Percentiles rank a stretch among this genome's conserved stretches.
Evolutionary conservation across 768 basidiomycete genomes (phyloP).

Genomic region (Rhizopogon rudus): DNA sequence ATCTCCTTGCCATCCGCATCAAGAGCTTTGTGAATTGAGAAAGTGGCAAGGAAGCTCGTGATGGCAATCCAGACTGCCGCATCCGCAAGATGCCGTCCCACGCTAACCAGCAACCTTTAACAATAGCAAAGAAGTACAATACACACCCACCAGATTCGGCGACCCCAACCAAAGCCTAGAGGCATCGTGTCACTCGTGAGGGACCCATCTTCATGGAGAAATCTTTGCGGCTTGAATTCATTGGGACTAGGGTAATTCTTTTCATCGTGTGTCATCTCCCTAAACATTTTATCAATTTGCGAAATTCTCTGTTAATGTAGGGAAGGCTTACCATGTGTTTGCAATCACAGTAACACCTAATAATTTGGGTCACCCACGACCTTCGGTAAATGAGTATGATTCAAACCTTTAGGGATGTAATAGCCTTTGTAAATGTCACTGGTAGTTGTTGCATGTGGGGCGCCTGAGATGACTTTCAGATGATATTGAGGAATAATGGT

Average conservation of each 20-base stretch:
- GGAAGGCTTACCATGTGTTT: not conserved
- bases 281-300: conserved; percentile 2
- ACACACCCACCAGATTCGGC: not conserved
- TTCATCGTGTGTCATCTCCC: conserved; percentile 29
- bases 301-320: not conserved
- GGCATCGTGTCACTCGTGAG: not conserved
- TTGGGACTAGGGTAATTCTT: conserved; percentile 30
- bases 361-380: not conserved
- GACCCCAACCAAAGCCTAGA: not conserved
- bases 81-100: not conserved
- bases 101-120: not conserved
- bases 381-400: not conserved
- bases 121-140: no score
- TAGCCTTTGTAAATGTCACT: not conserved
- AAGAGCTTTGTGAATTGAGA: not conserved
- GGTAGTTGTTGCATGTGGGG: not conserved
- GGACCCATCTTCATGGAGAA: conserved; percentile 11
- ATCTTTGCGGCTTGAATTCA: conserved; percentile 32
- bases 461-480: not conserved
- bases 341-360: not conserved
- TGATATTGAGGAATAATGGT: not conserved
- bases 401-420: not conserved
- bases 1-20: not conserved
- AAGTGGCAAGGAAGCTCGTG: not conserved
- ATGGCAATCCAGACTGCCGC: not conserved